A percentile compares a stretch with the other conserved stretches of the same genome.
These are phyloP conservation scores for Quercus agrifolia DNA, from an alignment of 306 rosid species.

Conservation along the genomic window DNA sequence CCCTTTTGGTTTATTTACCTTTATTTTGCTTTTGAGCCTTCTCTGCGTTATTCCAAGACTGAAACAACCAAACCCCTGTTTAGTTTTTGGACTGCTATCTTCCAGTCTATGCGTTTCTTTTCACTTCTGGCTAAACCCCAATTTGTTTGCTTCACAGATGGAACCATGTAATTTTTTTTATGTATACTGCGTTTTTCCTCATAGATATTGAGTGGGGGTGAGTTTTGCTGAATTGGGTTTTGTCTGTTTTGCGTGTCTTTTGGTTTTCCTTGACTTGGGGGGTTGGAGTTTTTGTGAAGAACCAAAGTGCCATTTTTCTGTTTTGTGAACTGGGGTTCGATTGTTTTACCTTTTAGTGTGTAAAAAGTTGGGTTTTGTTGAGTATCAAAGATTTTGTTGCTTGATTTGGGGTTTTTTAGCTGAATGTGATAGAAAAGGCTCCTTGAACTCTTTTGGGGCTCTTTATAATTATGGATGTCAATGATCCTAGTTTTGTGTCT, in stretches of 20 bases:
- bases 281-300: conserved; percentile 15
- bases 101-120: conserved; percentile 3
- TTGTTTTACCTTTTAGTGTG: not conserved
- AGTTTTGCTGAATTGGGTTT: conserved; percentile 1
- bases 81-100: not conserved
- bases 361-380: conserved; percentile 19
- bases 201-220: not conserved
- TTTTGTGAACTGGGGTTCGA: conserved; percentile 17
- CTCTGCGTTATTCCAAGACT: not conserved
- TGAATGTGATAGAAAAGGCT: conserved; percentile 23
- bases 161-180: not conserved
- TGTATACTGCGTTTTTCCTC: not conserved
- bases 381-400: conserved; percentile 9
- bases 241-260: not conserved
- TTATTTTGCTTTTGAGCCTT: not conserved
- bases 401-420: conserved; percentile 17
- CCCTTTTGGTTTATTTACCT: not conserved
- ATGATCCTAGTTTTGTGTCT: conserved; percentile 45
- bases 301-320: conserved; percentile 11
- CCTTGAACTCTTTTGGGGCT: not conserved
- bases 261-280: conserved; percentile 12
- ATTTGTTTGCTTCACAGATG: not conserved
- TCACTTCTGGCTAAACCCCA: conserved; percentile 10
- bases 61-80: not conserved
- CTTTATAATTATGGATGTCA: conserved; percentile 32